A percentile compares a stretch with the other conserved stretches of the same genome.
These are phyloP conservation scores for Baorangia bicolor DNA, from an alignment of 768 basidiomycete genomes.

Conservation along the genomic window DNA sequence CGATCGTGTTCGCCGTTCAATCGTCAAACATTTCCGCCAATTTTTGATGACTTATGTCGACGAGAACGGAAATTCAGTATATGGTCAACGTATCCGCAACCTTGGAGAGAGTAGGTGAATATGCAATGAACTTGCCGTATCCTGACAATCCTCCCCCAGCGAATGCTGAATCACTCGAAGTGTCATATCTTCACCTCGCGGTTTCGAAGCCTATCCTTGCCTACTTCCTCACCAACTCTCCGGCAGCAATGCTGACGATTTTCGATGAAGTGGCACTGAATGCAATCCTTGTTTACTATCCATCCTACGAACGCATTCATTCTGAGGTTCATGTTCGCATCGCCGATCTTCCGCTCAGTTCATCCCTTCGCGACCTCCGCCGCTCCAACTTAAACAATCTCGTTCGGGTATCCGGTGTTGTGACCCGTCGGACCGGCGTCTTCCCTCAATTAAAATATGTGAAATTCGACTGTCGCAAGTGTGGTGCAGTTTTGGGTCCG, in stretches of 20 bases:
- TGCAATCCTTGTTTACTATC: conserved; percentile 94
- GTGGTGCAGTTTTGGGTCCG: conserved; percentile 90
- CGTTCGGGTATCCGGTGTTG: conserved; percentile 93
- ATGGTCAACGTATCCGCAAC: conserved; percentile 89
- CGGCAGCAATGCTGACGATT: conserved; percentile 86
- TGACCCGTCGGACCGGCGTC: conserved; percentile 92
- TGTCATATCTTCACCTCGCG: conserved; percentile 94
- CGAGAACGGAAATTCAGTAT: conserved; percentile 87
- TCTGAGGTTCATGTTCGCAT: conserved; percentile 97
- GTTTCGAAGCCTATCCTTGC: conserved; percentile 92
- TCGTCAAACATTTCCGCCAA: conserved; percentile 89
- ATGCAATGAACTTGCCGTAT: conserved; percentile 1
- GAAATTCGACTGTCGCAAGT: conserved; percentile 97
- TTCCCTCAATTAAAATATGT: conserved; percentile 99
- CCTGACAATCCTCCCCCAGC: conserved; percentile 44
- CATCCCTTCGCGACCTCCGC: conserved; percentile 90
- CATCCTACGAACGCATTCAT: conserved; percentile 94
- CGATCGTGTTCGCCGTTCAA: conserved; percentile 86
- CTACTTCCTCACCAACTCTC: conserved; percentile 96
- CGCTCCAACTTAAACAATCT: conserved; percentile 92
- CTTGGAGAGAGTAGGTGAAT: conserved; percentile 83
- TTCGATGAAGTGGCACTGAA: conserved; percentile 95
- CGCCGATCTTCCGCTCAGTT: conserved; percentile 86
- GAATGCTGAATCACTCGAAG: conserved; percentile 96
- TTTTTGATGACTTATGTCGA: conserved; percentile 97